A percentile compares a stretch with the other conserved stretches of the same genome.
Conservation (phyloP, 164 flowering plant species). For the Umbilicus rupestris region DNA sequence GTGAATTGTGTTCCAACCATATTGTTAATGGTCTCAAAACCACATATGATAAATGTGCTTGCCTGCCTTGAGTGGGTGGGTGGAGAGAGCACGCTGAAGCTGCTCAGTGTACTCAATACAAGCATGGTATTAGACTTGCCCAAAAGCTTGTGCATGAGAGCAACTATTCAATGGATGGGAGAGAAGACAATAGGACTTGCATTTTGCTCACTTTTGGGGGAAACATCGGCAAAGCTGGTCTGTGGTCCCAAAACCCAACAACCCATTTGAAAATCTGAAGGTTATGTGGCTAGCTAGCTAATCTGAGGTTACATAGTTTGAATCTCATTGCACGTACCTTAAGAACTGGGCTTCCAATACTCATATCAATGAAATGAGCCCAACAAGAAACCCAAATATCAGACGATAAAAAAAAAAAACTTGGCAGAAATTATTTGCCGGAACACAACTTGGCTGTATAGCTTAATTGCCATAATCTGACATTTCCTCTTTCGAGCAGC, state of each 20-base stretch:
- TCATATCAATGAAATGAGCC: too few species aligned
- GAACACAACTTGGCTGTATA: neutral
- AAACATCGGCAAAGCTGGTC: neutral
- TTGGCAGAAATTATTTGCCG: neutral
- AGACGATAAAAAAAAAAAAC: too few species aligned
- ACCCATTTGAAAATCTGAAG: neutral
- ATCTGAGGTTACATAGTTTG: too few species aligned
- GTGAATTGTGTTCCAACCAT: neutral
- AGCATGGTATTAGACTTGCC: neutral
- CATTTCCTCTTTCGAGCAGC: neutral
- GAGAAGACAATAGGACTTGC: neutral
- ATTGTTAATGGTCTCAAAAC: neutral
- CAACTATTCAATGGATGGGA: neutral
- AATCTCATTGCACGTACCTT: too few species aligned
- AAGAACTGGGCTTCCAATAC: too few species aligned
- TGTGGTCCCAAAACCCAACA: neutral
- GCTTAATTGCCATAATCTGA: neutral
- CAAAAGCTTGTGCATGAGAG: constrained; percentile 1
- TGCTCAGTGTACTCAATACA: neutral
- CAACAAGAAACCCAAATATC: too few species aligned
- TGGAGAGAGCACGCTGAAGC: neutral
- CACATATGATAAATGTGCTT: neutral
- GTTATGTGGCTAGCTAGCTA: constrained; percentile 1
- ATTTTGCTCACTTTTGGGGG: neutral
- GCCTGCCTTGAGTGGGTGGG: neutral